Evolutionary conservation across 495 filamentous ascomycete genomes (phyloP), one percentile per base, ranked within the genome.

Genomic region (Aspergillus kassunensis): DNA sequence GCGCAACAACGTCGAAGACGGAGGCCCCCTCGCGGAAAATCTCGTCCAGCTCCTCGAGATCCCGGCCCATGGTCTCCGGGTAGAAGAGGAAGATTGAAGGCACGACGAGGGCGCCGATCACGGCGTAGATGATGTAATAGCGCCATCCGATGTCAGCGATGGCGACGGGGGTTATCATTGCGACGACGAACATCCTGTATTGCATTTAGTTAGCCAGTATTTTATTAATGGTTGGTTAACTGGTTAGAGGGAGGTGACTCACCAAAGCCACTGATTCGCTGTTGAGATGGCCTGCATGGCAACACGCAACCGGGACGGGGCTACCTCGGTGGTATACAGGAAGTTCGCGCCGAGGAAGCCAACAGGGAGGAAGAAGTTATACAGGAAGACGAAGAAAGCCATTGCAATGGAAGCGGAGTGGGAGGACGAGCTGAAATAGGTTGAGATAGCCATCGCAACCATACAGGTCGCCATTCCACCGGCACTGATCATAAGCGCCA

Each of bases 1-100:
- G 4, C 24, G 24, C 4, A 9, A 27, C 24, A 9, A 27, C 24
- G 4, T 27, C 24, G 24, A 27, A 27, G 8, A 37, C 18, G 3
- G 34, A 37, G 15, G 16, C 6, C 15, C 39, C 45, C 12, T 56
- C 49, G 12, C 42, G 47, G 34, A 60, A 60, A 3, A 60, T 31
- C 16, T 46, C 44, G 7, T 60, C 49, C 18, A 60, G 25, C 39
- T 53, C 49, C 36, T 60, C 53, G 2, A 60, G 49, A 25, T 34
- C 44, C 36, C 44, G 44, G 6, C 50, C 45, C 44, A 53, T 60
- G 2, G 57, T 60, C 27, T 60, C 57, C 2, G 57, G 57, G 61
- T 80, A 86, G 70, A 82, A 80, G 63, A 83, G 78, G 57, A 80
- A 85, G 33, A 86, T 74, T 3, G 69, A 61, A 0, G 78, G 80